Evolutionary conservation across 1,284 basidiomycete species (phyloP).

Genomic region (Papiliotrema nemorosa): DNA sequence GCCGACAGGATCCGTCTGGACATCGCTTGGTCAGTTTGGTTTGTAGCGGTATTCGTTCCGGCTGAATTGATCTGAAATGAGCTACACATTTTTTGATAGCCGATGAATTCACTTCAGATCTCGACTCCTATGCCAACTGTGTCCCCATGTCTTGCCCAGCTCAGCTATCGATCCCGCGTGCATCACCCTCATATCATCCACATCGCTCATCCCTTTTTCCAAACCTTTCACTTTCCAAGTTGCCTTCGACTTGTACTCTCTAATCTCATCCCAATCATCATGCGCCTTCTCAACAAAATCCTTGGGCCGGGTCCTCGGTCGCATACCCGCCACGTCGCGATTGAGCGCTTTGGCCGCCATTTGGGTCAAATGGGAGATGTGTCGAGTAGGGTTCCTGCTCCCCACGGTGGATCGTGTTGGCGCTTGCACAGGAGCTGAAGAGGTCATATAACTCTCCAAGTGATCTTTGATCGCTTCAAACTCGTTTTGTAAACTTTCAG

Average conservation of each 20-base stretch:
- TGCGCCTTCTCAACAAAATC: constrained; percentile 2
- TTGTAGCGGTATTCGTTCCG: constrained; percentile 81
- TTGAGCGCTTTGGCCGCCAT: constrained; percentile 41
- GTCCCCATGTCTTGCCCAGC: constrained; percentile 75
- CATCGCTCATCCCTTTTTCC: constrained; percentile 16
- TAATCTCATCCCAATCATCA: constrained; percentile 39
- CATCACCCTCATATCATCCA: constrained; percentile 59
- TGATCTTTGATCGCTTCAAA: constrained; percentile 91
- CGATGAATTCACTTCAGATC: constrained; percentile 59
- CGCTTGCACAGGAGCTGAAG: constrained; percentile 15
- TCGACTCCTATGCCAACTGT: constrained; percentile 69
- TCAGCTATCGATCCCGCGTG: constrained; percentile 55
- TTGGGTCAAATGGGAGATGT: constrained; percentile 44
- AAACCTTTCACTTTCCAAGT: constrained; percentile 32
- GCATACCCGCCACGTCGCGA: constrained; percentile 34
- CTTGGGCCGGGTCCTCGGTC: background rate
- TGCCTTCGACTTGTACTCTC: constrained; percentile 32
- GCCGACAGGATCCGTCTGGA: constrained; percentile 69
- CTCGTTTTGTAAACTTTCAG: constrained; percentile 70
- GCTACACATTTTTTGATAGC: background rate
- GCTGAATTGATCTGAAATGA: constrained; percentile 66
- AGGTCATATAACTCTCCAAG: constrained; percentile 73
- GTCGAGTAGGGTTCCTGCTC: constrained; percentile 29
- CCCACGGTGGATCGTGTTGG: constrained; percentile 7
- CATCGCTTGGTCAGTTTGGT: constrained; percentile 95